These are phyloP conservation scores for Hevea brasiliensis DNA, from an alignment of 345 rosid genomes.

Conservation along the genomic window DNA sequence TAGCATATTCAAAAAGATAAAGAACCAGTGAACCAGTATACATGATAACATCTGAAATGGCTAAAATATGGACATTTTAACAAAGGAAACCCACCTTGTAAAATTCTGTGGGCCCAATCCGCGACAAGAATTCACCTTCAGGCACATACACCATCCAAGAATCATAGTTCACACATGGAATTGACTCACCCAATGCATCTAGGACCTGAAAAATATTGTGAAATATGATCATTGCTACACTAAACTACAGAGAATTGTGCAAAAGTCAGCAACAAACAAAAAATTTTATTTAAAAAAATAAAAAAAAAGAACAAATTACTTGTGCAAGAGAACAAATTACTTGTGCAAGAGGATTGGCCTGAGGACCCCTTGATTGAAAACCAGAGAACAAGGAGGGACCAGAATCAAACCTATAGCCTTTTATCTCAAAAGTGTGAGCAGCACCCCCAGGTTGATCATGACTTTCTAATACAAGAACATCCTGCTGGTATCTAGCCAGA, in stretches of 20 bases:
- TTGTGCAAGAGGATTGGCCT: slow-evolving; percentile 96
- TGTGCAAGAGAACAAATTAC: slow-evolving; percentile 26
- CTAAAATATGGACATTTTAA: neutral
- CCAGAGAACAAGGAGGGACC: slow-evolving; percentile 96
- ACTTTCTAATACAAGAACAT: slow-evolving; percentile 80
- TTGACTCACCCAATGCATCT: slow-evolving; percentile 84
- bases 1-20: too few species aligned
- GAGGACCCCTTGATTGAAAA: slow-evolving; percentile 82
- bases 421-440: slow-evolving; percentile 79
- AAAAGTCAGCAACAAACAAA: too few species aligned
- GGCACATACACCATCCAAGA: slow-evolving; percentile 98
- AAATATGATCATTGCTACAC: neutral
- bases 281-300: too few species aligned
- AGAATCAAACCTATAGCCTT: slow-evolving; percentile 84
- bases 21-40: too few species aligned
- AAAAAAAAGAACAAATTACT: neutral
- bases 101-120: slow-evolving; percentile 87
- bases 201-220: slow-evolving; percentile 54
- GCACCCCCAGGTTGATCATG: slow-evolving; percentile 90
- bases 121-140: slow-evolving; percentile 89
- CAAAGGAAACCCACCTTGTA: slow-evolving; percentile 57
- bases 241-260: neutral
- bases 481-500: slow-evolving; percentile 77
- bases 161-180: slow-evolving; percentile 79
- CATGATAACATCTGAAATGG: neutral